Conservation (phyloP, 805 yeast genomes). For the Tanozyma kutaoensis region DNA sequence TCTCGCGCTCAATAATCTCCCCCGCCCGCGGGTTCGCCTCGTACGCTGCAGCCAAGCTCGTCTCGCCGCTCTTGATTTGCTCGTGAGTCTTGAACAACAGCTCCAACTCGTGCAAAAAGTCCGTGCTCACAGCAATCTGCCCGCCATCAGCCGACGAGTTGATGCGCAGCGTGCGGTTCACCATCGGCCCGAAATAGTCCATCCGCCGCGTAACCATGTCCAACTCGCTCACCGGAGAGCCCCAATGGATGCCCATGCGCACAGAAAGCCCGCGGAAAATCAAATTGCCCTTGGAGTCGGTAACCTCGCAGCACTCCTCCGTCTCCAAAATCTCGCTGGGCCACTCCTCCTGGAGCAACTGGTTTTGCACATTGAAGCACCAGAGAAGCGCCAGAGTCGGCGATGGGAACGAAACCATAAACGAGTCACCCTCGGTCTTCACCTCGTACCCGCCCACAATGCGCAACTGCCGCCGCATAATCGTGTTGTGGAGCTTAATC, state of each 20-base stretch:
- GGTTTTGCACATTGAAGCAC: constrained; percentile 90
- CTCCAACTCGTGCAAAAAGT: constrained; percentile 61
- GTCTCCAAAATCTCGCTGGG: constrained; percentile 82
- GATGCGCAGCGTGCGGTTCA: constrained; percentile 86
- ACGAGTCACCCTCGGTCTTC: constrained; percentile 98
- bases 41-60: constrained; percentile 25
- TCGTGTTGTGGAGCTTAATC: constrained; percentile 81
- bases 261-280: constrained; percentile 86
- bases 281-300: constrained; percentile 44
- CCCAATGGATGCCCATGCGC: constrained; percentile 98
- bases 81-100: constrained; percentile 38
- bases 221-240: constrained; percentile 88
- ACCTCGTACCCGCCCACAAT: constrained; percentile 97
- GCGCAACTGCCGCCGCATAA: constrained; percentile 88
- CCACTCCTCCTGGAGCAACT: constrained; percentile 79
- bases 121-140: constrained; percentile 80
- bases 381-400: constrained; percentile 83
- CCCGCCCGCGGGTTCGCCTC: constrained; percentile 35
- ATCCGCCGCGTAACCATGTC: constrained; percentile 92
- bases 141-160: constrained; percentile 97
- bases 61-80: constrained; percentile 15
- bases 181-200: constrained; percentile 99
- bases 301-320: constrained; percentile 70
- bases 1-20: constrained; percentile 50
- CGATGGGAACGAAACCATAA: constrained; percentile 93